These are phyloP conservation scores for Marchantia polymorpha DNA, from an alignment of 225 moss, liverwort and hornwort species.

Conservation along the genomic window DNA sequence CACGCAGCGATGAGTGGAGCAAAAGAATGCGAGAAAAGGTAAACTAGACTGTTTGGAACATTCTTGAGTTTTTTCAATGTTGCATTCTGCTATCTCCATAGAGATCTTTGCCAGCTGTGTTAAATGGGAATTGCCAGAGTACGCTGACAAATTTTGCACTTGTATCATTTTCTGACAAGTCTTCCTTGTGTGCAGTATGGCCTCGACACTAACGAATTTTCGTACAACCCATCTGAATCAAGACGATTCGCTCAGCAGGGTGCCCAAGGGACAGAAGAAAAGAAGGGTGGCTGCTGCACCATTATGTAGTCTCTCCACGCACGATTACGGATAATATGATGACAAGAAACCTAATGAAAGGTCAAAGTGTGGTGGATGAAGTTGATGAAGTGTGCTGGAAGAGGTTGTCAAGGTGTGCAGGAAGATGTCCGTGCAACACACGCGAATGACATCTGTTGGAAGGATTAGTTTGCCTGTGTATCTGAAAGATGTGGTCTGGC, in stretches of 20 bases:
- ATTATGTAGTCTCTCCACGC: slow-evolving; percentile 58
- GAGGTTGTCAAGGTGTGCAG: slow-evolving; percentile 10
- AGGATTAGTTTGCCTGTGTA: not conserved
- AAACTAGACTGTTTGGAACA: not conserved
- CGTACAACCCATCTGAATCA: slow-evolving; percentile 69
- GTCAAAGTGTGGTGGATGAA: slow-evolving; percentile 6
- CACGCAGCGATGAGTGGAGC: slow-evolving; percentile 89
- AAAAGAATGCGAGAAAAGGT: slow-evolving; percentile 98
- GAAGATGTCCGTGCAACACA: slow-evolving; percentile 7
- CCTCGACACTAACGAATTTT: slow-evolving; percentile 77
- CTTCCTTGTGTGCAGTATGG: slow-evolving; percentile 53
- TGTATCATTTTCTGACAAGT: not conserved
- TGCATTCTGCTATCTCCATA: too few relatives aligned
- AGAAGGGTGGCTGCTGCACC: slow-evolving; percentile 78
- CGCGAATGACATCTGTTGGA: not conserved
- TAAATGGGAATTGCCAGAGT: too few relatives aligned
- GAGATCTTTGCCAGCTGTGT: too few relatives aligned
- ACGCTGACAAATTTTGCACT: too few relatives aligned
- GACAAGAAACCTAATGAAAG: slow-evolving; percentile 4
- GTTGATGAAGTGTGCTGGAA: slow-evolving; percentile 6
- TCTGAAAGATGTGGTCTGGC: slow-evolving; percentile 10
- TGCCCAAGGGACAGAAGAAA: slow-evolving; percentile 56
- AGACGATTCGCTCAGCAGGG: slow-evolving; percentile 59
- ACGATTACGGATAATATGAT: not conserved
- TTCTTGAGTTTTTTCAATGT: too few relatives aligned